Conservation (phyloP, 768 basidiomycete genomes). For the Hydnomerulius pinastri region DNA sequence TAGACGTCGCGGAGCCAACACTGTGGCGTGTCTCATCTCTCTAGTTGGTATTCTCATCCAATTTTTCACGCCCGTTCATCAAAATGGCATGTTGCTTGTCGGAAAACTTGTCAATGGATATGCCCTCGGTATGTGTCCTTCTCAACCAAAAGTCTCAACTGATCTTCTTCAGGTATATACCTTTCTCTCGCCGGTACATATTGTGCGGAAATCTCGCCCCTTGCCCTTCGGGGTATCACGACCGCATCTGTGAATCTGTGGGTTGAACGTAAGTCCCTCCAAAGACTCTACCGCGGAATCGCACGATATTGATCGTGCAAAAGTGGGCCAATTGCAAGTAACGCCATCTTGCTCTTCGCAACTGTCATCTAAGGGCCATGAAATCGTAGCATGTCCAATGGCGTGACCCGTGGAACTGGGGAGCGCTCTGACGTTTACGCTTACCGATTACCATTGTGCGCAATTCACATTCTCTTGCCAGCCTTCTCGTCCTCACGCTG, state of each 20-base stretch:
- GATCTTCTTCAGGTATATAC: conserved; percentile 17
- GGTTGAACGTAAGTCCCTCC: conserved; percentile 21
- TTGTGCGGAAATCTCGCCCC: conserved; percentile 31
- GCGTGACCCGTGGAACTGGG: conserved; percentile 25
- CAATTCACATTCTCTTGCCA: background rate
- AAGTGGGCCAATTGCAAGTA: conserved; percentile 27
- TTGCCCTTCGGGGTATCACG: conserved; percentile 26
- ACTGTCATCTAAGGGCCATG: background rate
- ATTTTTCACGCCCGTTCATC: conserved; percentile 23
- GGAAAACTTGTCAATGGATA: conserved; percentile 29
- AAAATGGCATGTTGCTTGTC: conserved; percentile 23
- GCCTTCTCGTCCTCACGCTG: background rate
- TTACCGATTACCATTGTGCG: conserved; percentile 30
- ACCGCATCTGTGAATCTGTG: conserved; percentile 27
- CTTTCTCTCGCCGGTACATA: conserved; percentile 25
- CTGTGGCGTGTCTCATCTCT: conserved; percentile 21
- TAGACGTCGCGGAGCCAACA: conserved; percentile 26
- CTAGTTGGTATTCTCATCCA: conserved; percentile 25
- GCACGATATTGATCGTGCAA: no score
- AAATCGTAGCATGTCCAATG: conserved; percentile 22
- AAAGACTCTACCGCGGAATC: background rate
- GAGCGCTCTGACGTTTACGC: conserved; percentile 20
- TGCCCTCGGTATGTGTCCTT: conserved; percentile 18
- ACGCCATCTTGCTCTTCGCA: no score
- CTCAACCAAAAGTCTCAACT: background rate